phyloP scores from a whole-genome alignment of 2,329 filamentous ascomycete genomes.

The Sclerotinia sclerotiorum region DNA sequence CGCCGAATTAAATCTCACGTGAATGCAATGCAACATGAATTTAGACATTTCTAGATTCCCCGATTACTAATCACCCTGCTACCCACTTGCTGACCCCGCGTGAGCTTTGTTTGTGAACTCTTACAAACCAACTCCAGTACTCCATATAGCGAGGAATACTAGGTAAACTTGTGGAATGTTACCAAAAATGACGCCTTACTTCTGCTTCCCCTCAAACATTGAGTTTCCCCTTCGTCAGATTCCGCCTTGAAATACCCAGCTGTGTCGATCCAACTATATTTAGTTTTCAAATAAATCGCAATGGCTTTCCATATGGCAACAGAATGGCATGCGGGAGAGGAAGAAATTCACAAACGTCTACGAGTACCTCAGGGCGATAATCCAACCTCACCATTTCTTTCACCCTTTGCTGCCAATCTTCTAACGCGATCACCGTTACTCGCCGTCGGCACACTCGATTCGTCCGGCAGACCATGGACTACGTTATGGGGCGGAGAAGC shows the following conservation, averaged over 20 bases:
- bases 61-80: conserved; percentile 13
- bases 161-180: background rate
- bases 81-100: background rate
- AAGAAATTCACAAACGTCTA: conserved; percentile 61
- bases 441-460: conserved; percentile 70
- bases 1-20: background rate
- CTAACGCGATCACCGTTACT: conserved; percentile 64
- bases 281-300: background rate
- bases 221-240: background rate
- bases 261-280: background rate
- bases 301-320: conserved; percentile 22
- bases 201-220: background rate
- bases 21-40: background rate
- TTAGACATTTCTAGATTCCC: background rate
- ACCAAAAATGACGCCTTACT: conserved; percentile 2
- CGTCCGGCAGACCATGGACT: conserved; percentile 67
- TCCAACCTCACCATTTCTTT: conserved; percentile 64
- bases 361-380: conserved; percentile 59
- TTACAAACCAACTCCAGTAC: too few relatives aligned
- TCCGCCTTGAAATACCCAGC: background rate
- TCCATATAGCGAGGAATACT: background rate
- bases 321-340: conserved; percentile 59
- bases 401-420: conserved; percentile 58
- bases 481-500: conserved; percentile 72
- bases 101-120: too few relatives aligned